These are phyloP conservation scores for Eucalyptus microcorys DNA, from an alignment of 345 rosid species.

Conservation along the genomic window DNA sequence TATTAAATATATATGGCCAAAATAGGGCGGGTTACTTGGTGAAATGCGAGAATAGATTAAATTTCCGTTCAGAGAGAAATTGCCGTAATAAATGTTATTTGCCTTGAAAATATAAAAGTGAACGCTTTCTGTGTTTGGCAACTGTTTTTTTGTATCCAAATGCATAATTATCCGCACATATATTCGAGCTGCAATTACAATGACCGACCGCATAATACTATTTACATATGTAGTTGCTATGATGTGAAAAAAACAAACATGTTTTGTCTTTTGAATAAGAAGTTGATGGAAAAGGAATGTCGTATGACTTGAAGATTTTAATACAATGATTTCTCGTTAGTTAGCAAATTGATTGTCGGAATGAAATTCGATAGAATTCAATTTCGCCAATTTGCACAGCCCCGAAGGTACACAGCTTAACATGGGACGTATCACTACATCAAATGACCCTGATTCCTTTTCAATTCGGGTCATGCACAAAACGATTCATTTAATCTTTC, in stretches of 20 bases:
- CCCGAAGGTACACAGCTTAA: background rate
- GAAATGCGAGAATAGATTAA: rapidly evolving
- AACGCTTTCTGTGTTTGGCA: rapidly evolving
- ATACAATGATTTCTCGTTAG: background rate
- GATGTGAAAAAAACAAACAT: background rate
- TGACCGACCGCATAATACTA: background rate
- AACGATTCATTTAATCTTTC: background rate
- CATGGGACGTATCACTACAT: background rate
- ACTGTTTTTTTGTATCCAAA: rapidly evolving
- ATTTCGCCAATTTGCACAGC: background rate
- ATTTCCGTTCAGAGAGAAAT: background rate
- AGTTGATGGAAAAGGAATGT: too few relatives aligned
- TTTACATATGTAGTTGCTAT: background rate
- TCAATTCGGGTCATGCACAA: background rate
- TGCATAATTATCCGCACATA: background rate
- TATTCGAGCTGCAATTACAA: rapidly evolving
- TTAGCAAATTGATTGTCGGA: background rate
- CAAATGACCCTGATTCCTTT: background rate
- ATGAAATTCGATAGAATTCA: background rate
- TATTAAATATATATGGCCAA: background rate
- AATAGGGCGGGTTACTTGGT: rapidly evolving
- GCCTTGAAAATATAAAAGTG: background rate
- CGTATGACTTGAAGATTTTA: background rate
- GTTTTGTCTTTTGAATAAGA: too few relatives aligned
- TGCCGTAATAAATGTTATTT: background rate